Evolutionary conservation across 2,329 filamentous ascomycete genomes (phyloP).

Genomic region (Alternaria conjuncta): DNA sequence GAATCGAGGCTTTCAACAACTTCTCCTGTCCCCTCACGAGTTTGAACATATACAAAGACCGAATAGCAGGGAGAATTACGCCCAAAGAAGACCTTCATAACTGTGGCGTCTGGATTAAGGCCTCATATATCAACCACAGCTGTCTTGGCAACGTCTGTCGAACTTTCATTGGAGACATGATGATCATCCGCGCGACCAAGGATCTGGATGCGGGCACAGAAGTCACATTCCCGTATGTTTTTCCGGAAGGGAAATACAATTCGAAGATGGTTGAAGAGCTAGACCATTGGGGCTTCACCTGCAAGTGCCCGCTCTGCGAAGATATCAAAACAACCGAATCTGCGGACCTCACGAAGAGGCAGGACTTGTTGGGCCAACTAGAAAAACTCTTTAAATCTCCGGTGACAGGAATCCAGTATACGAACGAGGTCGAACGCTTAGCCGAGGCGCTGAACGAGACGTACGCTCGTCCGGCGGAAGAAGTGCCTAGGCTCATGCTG

Average conservation of each 20-base stretch:
- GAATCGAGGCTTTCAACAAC: slow-evolving; percentile 53
- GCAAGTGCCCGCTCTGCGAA: slow-evolving; percentile 23
- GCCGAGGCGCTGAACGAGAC: slow-evolving; percentile 23
- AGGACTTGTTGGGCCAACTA: slow-evolving; percentile 2
- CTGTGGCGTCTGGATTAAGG: slow-evolving; percentile 50
- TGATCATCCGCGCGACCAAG: slow-evolving; percentile 50
- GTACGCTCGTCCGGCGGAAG: slow-evolving; percentile 20
- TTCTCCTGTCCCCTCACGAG: slow-evolving; percentile 49
- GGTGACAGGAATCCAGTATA: no score
- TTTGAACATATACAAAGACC: slow-evolving; percentile 12
- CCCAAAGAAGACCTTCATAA: not conserved
- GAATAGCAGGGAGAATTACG: no score
- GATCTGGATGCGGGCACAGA: slow-evolving; percentile 29
- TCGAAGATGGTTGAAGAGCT: slow-evolving; percentile 2
- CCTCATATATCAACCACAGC: slow-evolving; percentile 54
- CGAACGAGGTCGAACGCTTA: not conserved
- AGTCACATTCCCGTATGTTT: slow-evolving; percentile 22
- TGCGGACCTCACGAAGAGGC: slow-evolving; percentile 6
- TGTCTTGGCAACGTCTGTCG: slow-evolving; percentile 49
- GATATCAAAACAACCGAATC: slow-evolving; percentile 13
- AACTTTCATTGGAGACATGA: slow-evolving; percentile 49
- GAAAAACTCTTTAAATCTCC: not conserved
- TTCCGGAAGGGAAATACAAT: not conserved
- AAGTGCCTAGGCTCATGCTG: slow-evolving; percentile 28
- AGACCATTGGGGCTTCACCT: slow-evolving; percentile 25